Evolutionary conservation across 306 rosid genomes (phyloP).

Genomic region (Pterocarpus macrocarpus): DNA sequence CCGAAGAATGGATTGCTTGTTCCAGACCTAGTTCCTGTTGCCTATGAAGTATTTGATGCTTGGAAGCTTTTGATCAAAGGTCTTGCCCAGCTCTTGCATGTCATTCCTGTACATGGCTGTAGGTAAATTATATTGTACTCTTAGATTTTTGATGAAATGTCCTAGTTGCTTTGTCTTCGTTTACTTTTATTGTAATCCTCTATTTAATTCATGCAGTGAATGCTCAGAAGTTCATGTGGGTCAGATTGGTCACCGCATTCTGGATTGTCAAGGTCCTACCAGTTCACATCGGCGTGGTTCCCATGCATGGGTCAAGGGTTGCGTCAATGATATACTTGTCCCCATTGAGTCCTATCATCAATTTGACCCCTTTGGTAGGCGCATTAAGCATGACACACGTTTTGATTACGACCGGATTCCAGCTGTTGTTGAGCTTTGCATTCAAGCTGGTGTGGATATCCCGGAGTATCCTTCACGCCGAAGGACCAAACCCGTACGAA

Average conservation of each 20-base stretch:
- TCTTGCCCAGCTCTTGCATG: constrained; percentile 77
- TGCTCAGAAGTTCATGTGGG: constrained; percentile 96
- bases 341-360: constrained; percentile 92
- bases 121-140: constrained; percentile 60
- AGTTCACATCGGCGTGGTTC: constrained; percentile 73
- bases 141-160: constrained; percentile 15
- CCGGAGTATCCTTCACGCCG: constrained; percentile 96
- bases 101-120: constrained; percentile 87
- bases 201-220: constrained; percentile 68
- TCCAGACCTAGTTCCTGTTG: constrained; percentile 81
- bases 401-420: constrained; percentile 94
- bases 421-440: constrained; percentile 93
- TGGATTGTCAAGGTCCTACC: constrained; percentile 70
- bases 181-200: constrained; percentile 26
- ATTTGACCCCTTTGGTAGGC: constrained; percentile 90
- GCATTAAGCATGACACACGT: constrained; percentile 83
- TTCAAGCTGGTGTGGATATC: constrained; percentile 95
- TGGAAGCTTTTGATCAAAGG: constrained; percentile 93
- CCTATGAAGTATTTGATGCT: constrained; percentile 78
- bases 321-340: constrained; percentile 80
- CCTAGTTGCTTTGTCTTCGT: constrained; percentile 31
- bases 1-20: constrained; percentile 91
- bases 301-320: constrained; percentile 91
- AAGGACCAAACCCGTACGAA: constrained; percentile 79
- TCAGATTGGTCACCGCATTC: constrained; percentile 71